Percentiles rank a stretch among this genome's conserved stretches.
phyloP scores from a whole-genome alignment of 2,329 filamentous ascomycete genomes.

The Microthyrium microscopicum region DNA sequence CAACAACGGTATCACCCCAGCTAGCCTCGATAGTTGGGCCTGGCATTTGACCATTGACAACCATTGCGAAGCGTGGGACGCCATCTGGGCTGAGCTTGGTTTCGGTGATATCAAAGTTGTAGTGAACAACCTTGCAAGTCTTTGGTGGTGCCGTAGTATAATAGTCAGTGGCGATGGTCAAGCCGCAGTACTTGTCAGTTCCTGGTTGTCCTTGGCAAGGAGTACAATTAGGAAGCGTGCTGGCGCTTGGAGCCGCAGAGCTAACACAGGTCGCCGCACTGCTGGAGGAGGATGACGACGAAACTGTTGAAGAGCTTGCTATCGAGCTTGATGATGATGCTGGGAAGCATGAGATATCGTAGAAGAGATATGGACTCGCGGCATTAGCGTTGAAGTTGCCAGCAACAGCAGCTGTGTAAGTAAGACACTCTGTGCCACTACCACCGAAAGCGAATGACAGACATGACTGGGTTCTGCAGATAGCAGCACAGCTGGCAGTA shows the following conservation, averaged over 20 bases:
- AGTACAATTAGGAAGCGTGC: constrained; percentile 5
- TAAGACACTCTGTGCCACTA: not conserved
- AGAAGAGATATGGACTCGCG: not conserved
- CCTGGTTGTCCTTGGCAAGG: constrained; percentile 7
- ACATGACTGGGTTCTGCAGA: not conserved
- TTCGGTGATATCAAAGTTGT: constrained; percentile 7
- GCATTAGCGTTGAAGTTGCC: not conserved
- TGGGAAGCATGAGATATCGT: not conserved
- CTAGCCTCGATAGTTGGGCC: constrained; percentile 8
- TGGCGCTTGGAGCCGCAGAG: not conserved
- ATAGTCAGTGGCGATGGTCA: constrained; percentile 1
- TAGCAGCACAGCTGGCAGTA: not conserved
- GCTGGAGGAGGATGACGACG: constrained; percentile 1
- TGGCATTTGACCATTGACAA: constrained; percentile 8
- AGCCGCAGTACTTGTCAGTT: constrained; percentile 5
- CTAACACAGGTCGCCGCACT: not conserved
- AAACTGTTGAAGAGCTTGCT: not conserved
- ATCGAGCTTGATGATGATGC: not conserved
- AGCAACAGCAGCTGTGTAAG: too few relatives aligned
- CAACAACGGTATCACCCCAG: constrained; percentile 10
- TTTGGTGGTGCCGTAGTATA: constrained; percentile 4
- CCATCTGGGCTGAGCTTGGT: constrained; percentile 8
- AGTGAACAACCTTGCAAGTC: constrained; percentile 8
- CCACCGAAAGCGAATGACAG: not conserved
- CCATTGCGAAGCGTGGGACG: constrained; percentile 2